A percentile compares a stretch with the other conserved stretches of the same genome.
Conservation (phyloP, 306 rosid species). For the Begonia fuchsioides region DNA sequence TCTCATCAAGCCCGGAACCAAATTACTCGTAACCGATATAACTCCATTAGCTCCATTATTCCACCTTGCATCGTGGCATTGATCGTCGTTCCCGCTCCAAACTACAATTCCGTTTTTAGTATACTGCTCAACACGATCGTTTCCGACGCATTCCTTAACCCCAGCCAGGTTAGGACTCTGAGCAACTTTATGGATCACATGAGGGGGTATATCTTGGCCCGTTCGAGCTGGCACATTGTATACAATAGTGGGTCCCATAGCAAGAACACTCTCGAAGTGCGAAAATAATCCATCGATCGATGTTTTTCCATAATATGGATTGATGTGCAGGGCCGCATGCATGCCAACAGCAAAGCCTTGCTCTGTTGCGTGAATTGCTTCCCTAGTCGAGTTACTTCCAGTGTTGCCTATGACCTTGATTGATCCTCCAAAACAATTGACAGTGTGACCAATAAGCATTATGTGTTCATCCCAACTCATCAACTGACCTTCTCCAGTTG, state of each 20-base stretch:
- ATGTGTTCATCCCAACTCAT: conserved; percentile 99
- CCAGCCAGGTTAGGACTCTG: conserved; percentile 64
- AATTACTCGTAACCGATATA: conserved; percentile 76
- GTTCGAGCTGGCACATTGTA: conserved; percentile 89
- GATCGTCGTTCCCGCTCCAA: conserved; percentile 94
- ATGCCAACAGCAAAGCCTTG: conserved; percentile 98
- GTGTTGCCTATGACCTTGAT: conserved; percentile 85
- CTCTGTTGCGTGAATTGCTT: conserved; percentile 89
- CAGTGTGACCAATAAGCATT: conserved; percentile 88
- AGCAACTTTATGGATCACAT: conserved; percentile 41
- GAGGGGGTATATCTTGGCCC: conserved; percentile 90
- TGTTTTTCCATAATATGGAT: conserved; percentile 93
- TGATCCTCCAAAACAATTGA: conserved; percentile 81
- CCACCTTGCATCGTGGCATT: conserved; percentile 95
- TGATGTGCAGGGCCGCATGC: conserved; percentile 97
- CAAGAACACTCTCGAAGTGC: conserved; percentile 58
- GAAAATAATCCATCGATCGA: conserved; percentile 63
- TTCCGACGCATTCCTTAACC: conserved; percentile 88
- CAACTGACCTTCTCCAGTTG: conserved; percentile 88
- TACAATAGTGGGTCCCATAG: conserved; percentile 86
- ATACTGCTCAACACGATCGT: conserved; percentile 50
- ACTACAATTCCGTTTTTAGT: conserved; percentile 47
- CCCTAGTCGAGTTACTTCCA: conserved; percentile 87
- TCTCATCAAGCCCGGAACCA: conserved; percentile 70
- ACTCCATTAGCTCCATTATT: conserved; percentile 84